Evolutionary conservation across 2,329 filamentous ascomycete genomes (phyloP).

Genomic region (Alternaria conjuncta): DNA sequence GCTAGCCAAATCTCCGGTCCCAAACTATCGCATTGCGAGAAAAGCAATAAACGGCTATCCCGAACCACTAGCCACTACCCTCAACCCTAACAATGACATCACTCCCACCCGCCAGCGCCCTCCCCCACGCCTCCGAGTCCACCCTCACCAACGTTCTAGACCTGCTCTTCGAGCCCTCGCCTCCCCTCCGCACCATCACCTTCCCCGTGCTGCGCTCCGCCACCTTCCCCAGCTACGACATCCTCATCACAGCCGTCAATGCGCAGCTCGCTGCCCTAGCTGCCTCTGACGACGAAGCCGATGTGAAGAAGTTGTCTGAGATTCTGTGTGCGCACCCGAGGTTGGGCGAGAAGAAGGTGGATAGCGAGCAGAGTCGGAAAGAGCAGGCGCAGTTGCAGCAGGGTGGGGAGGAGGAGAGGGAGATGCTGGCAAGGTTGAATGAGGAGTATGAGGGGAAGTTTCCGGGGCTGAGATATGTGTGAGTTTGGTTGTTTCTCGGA

Average conservation of each 20-base stretch:
- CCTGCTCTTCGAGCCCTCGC: constrained; percentile 83
- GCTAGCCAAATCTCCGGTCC: background rate
- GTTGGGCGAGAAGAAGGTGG: constrained; percentile 79
- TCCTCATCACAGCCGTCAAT: constrained; percentile 72
- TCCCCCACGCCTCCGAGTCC: constrained; percentile 63
- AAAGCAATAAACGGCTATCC: background rate
- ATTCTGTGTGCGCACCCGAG: constrained; percentile 85
- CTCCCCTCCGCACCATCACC: constrained; percentile 74
- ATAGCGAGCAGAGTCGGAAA: constrained; percentile 78
- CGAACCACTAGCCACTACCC: background rate
- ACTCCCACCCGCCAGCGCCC: constrained; percentile 65
- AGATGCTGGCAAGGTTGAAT: constrained; percentile 69
- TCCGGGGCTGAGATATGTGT: constrained; percentile 83
- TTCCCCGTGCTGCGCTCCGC: constrained; percentile 68
- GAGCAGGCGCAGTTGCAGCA: constrained; percentile 80
- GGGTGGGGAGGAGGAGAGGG: constrained; percentile 58
- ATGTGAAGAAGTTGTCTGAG: constrained; percentile 66
- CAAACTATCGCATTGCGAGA: constrained; percentile 5
- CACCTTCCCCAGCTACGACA: constrained; percentile 70
- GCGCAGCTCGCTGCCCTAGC: constrained; percentile 61
- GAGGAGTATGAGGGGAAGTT: constrained; percentile 79
- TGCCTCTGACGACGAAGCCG: constrained; percentile 48
- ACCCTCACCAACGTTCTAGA: constrained; percentile 69
- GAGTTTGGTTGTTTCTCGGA: constrained; percentile 27
- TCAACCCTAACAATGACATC: constrained; percentile 29